Evolutionary conservation across 805 yeast species (phyloP), one percentile per base, ranked within the genome.

Genomic region (Clavispora phyllophila): DNA sequence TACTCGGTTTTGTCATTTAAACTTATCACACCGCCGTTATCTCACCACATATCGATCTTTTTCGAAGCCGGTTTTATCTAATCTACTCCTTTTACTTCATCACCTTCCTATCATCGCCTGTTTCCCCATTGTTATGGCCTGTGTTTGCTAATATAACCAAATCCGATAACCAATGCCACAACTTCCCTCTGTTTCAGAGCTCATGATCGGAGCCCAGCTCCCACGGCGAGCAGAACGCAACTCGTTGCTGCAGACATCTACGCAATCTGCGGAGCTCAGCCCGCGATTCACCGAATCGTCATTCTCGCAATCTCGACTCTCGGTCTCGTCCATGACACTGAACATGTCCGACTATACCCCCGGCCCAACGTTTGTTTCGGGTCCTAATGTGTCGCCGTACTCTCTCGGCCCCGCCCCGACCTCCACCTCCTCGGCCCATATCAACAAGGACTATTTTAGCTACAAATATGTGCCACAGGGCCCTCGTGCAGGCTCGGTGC

Each of bases 171-270:
- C 12, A n/a, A 17, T 35, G 56, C 50, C 51, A 3, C 47, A 49
- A 24, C 53, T 52, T 22, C 56, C 56, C n/a, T 49, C 56, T 1
- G 53, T 52, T 3, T 48, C 55, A 4, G 56, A 52, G 40, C 43
- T 52, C 24, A 42, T 52, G 46, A 46, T 50, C 14, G 56, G 56
- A n/a, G 51, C 51, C n/a, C 51, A 39, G 9, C 40, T 44, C 25
- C 48, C 44, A 10, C 19, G 33, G 4, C 20, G 33, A 6, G 33
- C 33, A 4, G 33, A 29, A 5, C 33, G 33, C 20, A 29, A 9
- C 20, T 29, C 33, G 9, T 15, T 29, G 8, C 33, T 29, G 33
- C 33, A 29, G 15, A 20, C 33, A 15, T 29, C 33, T 9, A n/a
- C 33, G 13, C 33, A 15, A 12, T 29, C 33, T 9, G 33, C 7